A percentile compares a stretch with the other conserved stretches of the same genome.
phyloP scores from a whole-genome alignment of 2,329 filamentous ascomycete species.

The Phialophora expanda region DNA sequence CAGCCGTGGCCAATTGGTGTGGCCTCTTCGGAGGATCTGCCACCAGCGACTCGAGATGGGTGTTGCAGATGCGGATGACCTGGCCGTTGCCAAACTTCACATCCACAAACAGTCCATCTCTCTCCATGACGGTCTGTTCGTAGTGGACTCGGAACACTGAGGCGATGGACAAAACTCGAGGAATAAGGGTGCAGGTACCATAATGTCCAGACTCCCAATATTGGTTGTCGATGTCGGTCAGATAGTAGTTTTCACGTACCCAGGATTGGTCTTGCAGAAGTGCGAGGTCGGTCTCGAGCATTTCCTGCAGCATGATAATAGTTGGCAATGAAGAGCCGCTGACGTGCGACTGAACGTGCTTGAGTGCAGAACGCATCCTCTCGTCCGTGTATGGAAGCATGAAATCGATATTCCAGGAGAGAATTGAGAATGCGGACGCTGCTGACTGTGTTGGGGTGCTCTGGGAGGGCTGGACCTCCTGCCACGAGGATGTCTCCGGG shows the following conservation, averaged over 20 bases:
- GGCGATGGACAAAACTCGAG: slow-evolving; percentile 52
- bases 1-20: slow-evolving; percentile 54
- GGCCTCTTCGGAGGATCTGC: slow-evolving; percentile 57
- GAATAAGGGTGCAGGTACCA: slow-evolving; percentile 60
- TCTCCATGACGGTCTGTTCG: slow-evolving; percentile 55
- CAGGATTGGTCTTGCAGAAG: slow-evolving; percentile 54
- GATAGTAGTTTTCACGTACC: slow-evolving; percentile 55
- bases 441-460: slow-evolving; percentile 1
- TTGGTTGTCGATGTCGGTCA: slow-evolving; percentile 54
- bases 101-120: slow-evolving; percentile 64
- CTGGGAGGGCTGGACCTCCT: slow-evolving; percentile 11
- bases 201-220: slow-evolving; percentile 57
- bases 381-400: slow-evolving; percentile 46
- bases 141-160: slow-evolving; percentile 60
- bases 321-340: slow-evolving; percentile 39
- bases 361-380: slow-evolving; percentile 51
- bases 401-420: slow-evolving; percentile 59
- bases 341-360: slow-evolving; percentile 46
- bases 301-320: slow-evolving; percentile 61
- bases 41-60: slow-evolving; percentile 62
- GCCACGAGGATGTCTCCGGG: slow-evolving; percentile 30
- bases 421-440: slow-evolving; percentile 41
- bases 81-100: slow-evolving; percentile 42
- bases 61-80: slow-evolving; percentile 59
- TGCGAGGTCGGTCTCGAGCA: slow-evolving; percentile 53